Base-by-base conservation (phyloP, 495 filamentous ascomycete genomes). In the Halenospora varia region DNA sequence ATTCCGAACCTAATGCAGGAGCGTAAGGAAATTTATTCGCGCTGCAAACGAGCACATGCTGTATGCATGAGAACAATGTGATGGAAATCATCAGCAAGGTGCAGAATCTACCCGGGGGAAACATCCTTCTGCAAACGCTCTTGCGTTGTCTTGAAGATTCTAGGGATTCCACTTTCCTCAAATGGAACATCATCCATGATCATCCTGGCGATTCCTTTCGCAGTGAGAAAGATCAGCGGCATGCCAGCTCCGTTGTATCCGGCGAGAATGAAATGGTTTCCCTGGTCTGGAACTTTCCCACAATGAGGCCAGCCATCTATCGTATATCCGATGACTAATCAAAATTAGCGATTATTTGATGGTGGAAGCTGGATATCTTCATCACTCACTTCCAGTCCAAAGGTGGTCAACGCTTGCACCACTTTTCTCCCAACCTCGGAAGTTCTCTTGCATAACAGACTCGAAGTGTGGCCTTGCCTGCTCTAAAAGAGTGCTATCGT, bases 361-460 rank as follows among this genome's bases (percentile, higher is more conserved):
- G n/a, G n/a, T n/a, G n/a, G n/a, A n/a, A n/a, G n/a, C n/a, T n/a
- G n/a, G n/a, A n/a, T n/a, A n/a, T n/a, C n/a, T n/a, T n/a, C n/a
- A n/a, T n/a, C n/a, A n/a, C n/a, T n/a, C n/a, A n/a, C n/a, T n/a
- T 0, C 78, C 80, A 8, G 77, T 79, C 80, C 79, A 83, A 0
- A 79, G 68, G 0, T 68, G 66, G 22, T 80, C 74, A 3, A 70
- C 67, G 42, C 73, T 64, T 3, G 71, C 73, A 47, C 63, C 59
- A n/a, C 62, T 74, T 15, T 71, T 57, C 59, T 80, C 78, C 80
- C 79, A 82, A 1, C 75, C 77, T 10, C 56, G 57, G 58, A 82
- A 80, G 45, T 72, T 66, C 17, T 70, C 64, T 49, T 74, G 72
- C 71, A 81, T 77, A 57, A 77, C 77, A 10, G 67, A 66, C 45